Evolutionary conservation across 495 filamentous ascomycete genomes (phyloP), one percentile per base, ranked within the genome.

Genomic region (Annulohypoxylon moriforme): DNA sequence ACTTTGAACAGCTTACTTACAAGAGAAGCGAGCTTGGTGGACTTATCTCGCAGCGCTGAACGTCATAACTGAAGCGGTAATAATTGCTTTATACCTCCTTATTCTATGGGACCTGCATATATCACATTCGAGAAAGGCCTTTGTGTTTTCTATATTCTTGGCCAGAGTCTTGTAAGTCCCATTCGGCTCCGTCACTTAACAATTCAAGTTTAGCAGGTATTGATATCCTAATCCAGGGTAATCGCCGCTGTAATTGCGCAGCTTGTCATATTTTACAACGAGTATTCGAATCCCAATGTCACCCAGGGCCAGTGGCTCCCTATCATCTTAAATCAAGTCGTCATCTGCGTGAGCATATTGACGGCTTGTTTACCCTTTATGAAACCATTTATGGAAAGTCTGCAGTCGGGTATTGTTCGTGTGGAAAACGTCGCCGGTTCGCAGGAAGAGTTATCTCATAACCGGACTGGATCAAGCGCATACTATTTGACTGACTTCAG

Each of bases 11-110:
- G 0, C 11, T 55, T 16, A 9, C 50, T 55, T 7, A 55, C 27
- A 55, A 16, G 27, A 33, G n/a, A 55, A 55, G 50, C 27, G 50
- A 33, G 50, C 50, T 18, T 55, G 27, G 50, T 55, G 50, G 50
- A 55, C 50, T 10, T 55, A 55, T 4, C 20, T 55, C 6, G 50
- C 14, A 20, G 29, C 29, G 2, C 29, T 55, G 1, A 55, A 55
- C n/a, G 10, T 34, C 27, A 4, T 34, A 16, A 55, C 50, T 20
- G 50, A 55, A 34, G 27, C 20, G 14, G 50, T n/a, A 9, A 55
- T 55, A n/a, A 55, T 55, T 34, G 18, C 20, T 22, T 9, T 55
- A 4, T 55, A 55, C 50, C 50, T 55, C 14, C 50, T 55, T 20
- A 55, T 55, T 24, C n/a, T 55, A 29, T 55, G 50, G 50, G n/a